Base-by-base conservation (phyloP, 352 stramenopile genomes). In the Phytopythium boreale region DNA sequence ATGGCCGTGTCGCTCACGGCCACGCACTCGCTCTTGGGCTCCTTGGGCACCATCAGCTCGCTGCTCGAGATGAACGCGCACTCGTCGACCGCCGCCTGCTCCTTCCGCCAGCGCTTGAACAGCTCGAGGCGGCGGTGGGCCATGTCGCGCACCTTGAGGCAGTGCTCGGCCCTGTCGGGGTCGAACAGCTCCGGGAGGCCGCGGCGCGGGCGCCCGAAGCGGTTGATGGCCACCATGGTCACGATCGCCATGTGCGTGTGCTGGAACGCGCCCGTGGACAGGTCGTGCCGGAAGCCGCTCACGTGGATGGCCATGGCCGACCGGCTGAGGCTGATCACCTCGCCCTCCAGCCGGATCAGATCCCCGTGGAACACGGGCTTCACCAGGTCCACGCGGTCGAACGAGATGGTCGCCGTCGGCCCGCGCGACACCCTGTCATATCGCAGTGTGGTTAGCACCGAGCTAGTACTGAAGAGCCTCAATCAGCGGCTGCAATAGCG, bases 171-270 rank as follows among this genome's bases (percentile, higher is more conserved):
- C 22, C 47, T 55, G 9, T 84, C 73, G 8, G 68, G 60, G 60
- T 85, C 76, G 34, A 78, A 81, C 29, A 88, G 64, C 27, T 75
- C 59, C 14, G 79, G 79, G 1, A 88, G 71, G 2, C 69, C 69
- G 34, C 72, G 79, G 20, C 67, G 70, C 15, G 77, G 67, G 2
- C 72, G 61, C 0, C 74, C 76, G 31, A 85, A 82, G 51, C 74
- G 72, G 62, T 84, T 78, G 64, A 88, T 82, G 22, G 79, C 75
- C 46, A 88, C 79, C 70, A 88, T 81, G n/a, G 79, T 88, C 52
- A 88, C 77, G 56, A 88, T 69, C 19, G 79, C 77, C 19, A 74
- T 72, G 69, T 86, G 79, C 12, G 79, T 88, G 68, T 85, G 77
- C 52, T 88, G 60, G 53, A 79, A 86, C 20, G 37, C 46, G 43